These are phyloP conservation scores for Urtica urens DNA, from an alignment of 306 rosid genomes.

Conservation along the genomic window DNA sequence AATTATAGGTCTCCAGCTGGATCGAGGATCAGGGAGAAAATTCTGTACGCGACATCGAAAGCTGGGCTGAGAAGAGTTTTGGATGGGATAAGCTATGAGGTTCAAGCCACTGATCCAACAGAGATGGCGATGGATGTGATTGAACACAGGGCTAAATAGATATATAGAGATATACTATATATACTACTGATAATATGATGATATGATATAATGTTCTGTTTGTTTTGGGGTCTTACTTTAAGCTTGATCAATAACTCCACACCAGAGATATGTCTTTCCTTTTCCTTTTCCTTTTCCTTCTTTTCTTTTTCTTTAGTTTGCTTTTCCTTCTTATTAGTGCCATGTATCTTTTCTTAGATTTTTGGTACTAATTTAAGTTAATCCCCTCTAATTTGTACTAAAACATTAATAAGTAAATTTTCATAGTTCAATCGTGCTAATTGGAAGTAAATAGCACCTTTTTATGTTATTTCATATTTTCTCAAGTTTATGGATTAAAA, in stretches of 20 bases:
- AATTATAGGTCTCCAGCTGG: slow-evolving; percentile 73
- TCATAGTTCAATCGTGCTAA: slow-evolving; percentile 18
- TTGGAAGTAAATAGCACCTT: slow-evolving; percentile 11
- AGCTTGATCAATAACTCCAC: slow-evolving; percentile 27
- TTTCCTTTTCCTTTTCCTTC: not conserved
- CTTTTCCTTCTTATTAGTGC: slow-evolving; percentile 8
- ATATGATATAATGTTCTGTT: slow-evolving; percentile 1
- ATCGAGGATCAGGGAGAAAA: slow-evolving; percentile 92
- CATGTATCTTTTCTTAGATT: slow-evolving; percentile 8
- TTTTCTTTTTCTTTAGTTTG: slow-evolving; percentile 7
- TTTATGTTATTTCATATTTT: slow-evolving; percentile 2
- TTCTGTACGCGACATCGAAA: slow-evolving; percentile 90
- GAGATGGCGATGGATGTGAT: slow-evolving; percentile 95
- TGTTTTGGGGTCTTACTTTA: slow-evolving; percentile 14
- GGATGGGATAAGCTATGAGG: slow-evolving; percentile 82
- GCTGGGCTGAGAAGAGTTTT: slow-evolving; percentile 86
- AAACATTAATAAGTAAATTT: slow-evolving; percentile 12
- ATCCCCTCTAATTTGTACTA: slow-evolving; percentile 24
- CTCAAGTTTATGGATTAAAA: not conserved
- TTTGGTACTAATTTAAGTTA: slow-evolving; percentile 24
- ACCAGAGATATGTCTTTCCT: slow-evolving; percentile 11
- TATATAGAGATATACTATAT: too few relatives aligned
- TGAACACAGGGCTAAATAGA: slow-evolving; percentile 46
- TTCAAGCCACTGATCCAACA: slow-evolving; percentile 92
- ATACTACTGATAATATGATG: not conserved